These are phyloP conservation scores for Sporothrix pseudoabietina DNA, from an alignment of 2,329 filamentous ascomycete species.

Conservation along the genomic window DNA sequence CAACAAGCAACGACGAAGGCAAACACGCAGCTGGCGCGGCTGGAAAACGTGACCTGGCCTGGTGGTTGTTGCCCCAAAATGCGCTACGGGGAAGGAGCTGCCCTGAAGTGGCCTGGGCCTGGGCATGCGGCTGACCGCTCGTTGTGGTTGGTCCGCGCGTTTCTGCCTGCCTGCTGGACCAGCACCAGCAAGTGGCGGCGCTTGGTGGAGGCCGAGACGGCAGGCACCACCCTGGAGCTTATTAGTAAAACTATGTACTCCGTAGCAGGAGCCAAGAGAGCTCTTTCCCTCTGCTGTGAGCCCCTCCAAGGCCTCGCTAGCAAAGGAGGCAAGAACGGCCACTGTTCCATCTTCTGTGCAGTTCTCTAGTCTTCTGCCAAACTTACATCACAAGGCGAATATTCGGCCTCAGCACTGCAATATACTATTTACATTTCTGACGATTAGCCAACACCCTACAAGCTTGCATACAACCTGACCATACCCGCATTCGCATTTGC, in stretches of 20 bases:
- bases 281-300: conserved; percentile 15
- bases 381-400: not conserved
- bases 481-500: too few species aligned
- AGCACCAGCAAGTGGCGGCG: not conserved
- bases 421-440: not conserved
- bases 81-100: not conserved
- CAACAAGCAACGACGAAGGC: conserved; percentile 37
- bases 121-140: not conserved
- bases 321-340: conserved; percentile 21
- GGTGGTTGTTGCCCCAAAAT: not conserved
- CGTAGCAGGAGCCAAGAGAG: not conserved
- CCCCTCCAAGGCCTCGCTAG: conserved; percentile 20
- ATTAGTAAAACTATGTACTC: conserved; percentile 4
- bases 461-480: too few species aligned
- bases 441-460: not conserved
- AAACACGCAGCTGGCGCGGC: conserved; percentile 44
- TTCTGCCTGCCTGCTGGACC: conserved; percentile 28
- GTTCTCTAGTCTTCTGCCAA: conserved; percentile 31
- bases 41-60: conserved; percentile 36
- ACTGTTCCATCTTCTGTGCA: conserved; percentile 23
- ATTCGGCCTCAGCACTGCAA: not conserved
- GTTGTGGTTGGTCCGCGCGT: conserved; percentile 29
- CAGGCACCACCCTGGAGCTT: conserved; percentile 1
- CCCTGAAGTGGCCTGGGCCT: not conserved
- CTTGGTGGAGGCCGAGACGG: conserved; percentile 21